Percentiles rank a stretch among this genome's conserved stretches.
Conservation (phyloP, 202 grass and related monocot genomes). For the Carex sylvatica region DNA sequence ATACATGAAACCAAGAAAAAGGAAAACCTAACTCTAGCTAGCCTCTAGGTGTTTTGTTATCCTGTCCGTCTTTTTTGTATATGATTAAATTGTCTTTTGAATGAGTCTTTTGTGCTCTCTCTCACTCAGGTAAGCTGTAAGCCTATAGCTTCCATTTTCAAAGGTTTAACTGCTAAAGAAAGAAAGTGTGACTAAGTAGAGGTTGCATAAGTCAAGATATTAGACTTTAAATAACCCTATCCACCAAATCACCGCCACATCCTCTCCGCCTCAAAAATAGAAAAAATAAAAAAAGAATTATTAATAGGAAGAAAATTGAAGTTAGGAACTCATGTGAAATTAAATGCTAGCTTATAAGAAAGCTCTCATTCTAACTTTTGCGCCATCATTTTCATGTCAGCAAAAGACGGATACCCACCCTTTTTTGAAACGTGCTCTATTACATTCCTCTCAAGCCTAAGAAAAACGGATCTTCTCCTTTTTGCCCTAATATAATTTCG, state of each 20-base stretch:
- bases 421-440: not conserved
- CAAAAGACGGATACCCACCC: constrained; percentile 43
- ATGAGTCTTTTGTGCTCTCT: not conserved
- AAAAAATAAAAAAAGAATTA: not conserved
- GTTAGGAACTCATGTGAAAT: constrained; percentile 1
- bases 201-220: constrained; percentile 29
- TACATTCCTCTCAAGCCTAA: not conserved
- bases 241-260: not conserved
- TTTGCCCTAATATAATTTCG: not conserved
- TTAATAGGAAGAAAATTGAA: constrained; percentile 1
- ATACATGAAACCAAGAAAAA: not conserved
- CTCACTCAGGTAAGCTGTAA: not conserved
- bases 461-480: not conserved
- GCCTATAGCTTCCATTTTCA: not conserved
- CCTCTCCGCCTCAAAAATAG: not conserved
- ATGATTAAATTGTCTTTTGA: not conserved
- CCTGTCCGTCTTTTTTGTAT: not conserved
- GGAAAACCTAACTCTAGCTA: not conserved
- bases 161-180: constrained; percentile 22
- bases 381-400: constrained; percentile 30
- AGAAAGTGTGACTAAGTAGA: constrained; percentile 8
- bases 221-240: constrained; percentile 30
- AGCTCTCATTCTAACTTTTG: not conserved
- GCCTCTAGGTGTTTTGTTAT: not conserved
- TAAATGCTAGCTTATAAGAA: not conserved